Conservation (phyloP, 768 basidiomycete species). For the Serendipita indica region DNA sequence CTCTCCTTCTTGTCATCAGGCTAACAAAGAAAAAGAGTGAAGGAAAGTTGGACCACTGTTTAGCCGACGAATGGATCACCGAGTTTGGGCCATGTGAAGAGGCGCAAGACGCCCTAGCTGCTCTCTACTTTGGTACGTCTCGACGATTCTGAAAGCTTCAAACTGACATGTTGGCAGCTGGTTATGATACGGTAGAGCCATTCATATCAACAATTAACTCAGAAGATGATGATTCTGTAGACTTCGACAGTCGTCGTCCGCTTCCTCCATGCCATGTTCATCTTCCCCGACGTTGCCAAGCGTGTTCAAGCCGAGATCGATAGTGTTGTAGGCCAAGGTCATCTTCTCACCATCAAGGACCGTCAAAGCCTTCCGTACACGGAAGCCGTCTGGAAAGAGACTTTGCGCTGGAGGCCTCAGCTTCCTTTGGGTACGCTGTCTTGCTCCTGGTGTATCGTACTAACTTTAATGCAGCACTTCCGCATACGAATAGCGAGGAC, state of each 20-base stretch:
- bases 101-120: not conserved
- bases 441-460: not conserved
- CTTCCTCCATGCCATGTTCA: not conserved
- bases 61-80: not conserved
- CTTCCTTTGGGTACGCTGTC: not conserved
- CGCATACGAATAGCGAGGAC: conserved; percentile 10
- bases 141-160: not conserved
- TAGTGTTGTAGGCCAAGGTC: not conserved
- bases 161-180: not conserved
- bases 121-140: not conserved
- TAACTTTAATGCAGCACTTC: not conserved
- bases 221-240: not conserved
- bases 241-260: not conserved
- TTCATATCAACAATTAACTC: no score
- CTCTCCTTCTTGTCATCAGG: not conserved
- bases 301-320: not conserved
- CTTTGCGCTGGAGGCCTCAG: not conserved
- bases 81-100: not conserved
- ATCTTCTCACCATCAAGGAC: not conserved
- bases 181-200: not conserved
- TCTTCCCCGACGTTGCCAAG: not conserved
- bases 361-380: not conserved
- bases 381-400: not conserved
- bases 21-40: not conserved
- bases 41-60: not conserved